These are phyloP conservation scores for Ilyonectria robusta DNA, from an alignment of 2,329 filamentous ascomycete species.

Conservation along the genomic window DNA sequence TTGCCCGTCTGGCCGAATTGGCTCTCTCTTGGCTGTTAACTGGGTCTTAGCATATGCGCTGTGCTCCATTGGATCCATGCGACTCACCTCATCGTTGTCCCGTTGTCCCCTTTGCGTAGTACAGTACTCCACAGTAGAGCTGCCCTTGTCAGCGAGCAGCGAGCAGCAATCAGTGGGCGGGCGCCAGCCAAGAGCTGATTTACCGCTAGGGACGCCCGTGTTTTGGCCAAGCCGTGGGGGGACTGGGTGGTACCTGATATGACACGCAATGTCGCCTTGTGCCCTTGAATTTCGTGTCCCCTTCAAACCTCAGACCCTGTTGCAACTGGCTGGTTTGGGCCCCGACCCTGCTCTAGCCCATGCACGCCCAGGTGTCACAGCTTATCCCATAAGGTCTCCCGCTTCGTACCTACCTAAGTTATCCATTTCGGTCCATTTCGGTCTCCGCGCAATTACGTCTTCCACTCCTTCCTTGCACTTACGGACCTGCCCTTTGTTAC, in stretches of 20 bases:
- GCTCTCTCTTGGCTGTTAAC: slow-evolving; percentile 30
- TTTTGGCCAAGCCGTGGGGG: not conserved
- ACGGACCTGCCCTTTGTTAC: not conserved
- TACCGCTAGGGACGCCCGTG: not conserved
- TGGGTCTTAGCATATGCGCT: not conserved
- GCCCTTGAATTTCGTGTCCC: not conserved
- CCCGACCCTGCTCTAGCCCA: slow-evolving; percentile 3
- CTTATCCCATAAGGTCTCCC: slow-evolving; percentile 13
- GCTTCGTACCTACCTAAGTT: not conserved
- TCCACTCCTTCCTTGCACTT: not conserved
- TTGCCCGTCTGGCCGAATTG: slow-evolving; percentile 19
- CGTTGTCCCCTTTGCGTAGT: not conserved
- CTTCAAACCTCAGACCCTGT: slow-evolving; percentile 6
- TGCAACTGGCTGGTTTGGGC: slow-evolving; percentile 4
- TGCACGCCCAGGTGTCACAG: slow-evolving; percentile 36
- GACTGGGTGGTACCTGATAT: not conserved
- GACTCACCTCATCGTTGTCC: slow-evolving; percentile 8
- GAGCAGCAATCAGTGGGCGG: not conserved
- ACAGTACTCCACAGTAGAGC: no score
- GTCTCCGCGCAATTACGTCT: not conserved
- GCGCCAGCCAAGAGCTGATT: not conserved
- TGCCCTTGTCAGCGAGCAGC: no score
- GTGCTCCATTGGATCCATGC: slow-evolving; percentile 20
- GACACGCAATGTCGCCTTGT: not conserved
- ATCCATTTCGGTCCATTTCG: slow-evolving; percentile 2